These are phyloP conservation scores for Pontederia crassipes DNA, from an alignment of 176 grass and related monocot genomes.

Conservation along the genomic window DNA sequence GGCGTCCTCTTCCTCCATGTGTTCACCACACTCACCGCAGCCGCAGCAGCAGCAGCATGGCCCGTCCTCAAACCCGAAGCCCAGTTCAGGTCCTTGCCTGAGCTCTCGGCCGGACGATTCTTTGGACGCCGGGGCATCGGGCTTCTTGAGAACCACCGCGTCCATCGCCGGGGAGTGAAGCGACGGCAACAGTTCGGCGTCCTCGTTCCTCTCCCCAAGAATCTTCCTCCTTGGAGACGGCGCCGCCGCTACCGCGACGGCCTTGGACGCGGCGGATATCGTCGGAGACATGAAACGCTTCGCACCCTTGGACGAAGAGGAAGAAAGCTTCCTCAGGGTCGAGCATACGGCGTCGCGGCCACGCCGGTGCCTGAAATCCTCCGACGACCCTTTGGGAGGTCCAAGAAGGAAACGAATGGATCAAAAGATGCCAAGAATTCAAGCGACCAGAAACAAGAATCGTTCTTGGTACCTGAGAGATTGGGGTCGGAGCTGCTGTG, in stretches of 20 bases:
- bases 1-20: neutral
- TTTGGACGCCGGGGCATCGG: neutral
- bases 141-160: conserved; percentile 1
- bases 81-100: too few relatives aligned
- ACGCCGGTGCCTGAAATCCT: conserved; percentile 6
- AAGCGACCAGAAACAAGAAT: too few relatives aligned
- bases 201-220: conserved; percentile 57
- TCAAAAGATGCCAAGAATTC: too few relatives aligned
- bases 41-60: too few relatives aligned
- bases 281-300: conserved; percentile 97
- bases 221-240: conserved; percentile 45
- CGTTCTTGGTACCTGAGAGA: conserved; percentile 25
- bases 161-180: conserved; percentile 20
- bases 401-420: too few relatives aligned
- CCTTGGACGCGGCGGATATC: conserved; percentile 77
- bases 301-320: neutral
- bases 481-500: neutral
- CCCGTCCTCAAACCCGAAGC: too few relatives aligned
- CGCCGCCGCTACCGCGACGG: conserved; percentile 1
- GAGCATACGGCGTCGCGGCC: conserved; percentile 22
- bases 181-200: neutral
- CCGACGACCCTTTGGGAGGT: too few relatives aligned
- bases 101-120: neutral
- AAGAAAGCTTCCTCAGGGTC: neutral
- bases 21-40: too few relatives aligned